Conservation (phyloP, 2,329 filamentous ascomycete genomes). For the Talaromyces sp. region DNA sequence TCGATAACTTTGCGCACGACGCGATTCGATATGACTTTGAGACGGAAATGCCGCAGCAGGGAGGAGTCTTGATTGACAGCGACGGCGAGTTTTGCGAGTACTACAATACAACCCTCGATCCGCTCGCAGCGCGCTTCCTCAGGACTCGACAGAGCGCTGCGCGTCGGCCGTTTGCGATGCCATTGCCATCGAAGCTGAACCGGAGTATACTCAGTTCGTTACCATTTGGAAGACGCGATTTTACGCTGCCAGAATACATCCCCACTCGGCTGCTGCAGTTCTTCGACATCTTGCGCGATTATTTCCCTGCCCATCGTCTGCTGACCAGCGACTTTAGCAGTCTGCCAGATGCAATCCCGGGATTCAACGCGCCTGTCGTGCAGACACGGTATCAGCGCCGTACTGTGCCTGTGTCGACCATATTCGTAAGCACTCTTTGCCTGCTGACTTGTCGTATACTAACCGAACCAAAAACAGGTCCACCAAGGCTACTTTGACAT, state of each 20-base stretch:
- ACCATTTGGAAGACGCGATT: slow-evolving; percentile 64
- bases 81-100: slow-evolving; percentile 93
- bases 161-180: slow-evolving; percentile 37
- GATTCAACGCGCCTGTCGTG: slow-evolving; percentile 89
- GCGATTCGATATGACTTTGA: slow-evolving; percentile 80
- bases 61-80: slow-evolving; percentile 77
- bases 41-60: slow-evolving; percentile 80
- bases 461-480: slow-evolving; percentile 51
- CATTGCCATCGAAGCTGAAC: slow-evolving; percentile 45
- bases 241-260: slow-evolving; percentile 84
- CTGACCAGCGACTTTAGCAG: slow-evolving; percentile 86
- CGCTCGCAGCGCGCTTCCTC: slow-evolving; percentile 75
- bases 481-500: slow-evolving; percentile 99
- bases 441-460: not conserved
- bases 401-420: slow-evolving; percentile 85
- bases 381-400: slow-evolving; percentile 85
- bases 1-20: slow-evolving; percentile 98
- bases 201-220: slow-evolving; percentile 59
- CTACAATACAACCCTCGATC: slow-evolving; percentile 75
- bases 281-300: slow-evolving; percentile 81
- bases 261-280: slow-evolving; percentile 94
- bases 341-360: slow-evolving; percentile 74
- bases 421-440: slow-evolving; percentile 62
- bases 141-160: slow-evolving; percentile 73
- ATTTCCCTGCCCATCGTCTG: slow-evolving; percentile 85